phyloP scores from a whole-genome alignment of 768 basidiomycete genomes.

The Naganishia kalamii region DNA sequence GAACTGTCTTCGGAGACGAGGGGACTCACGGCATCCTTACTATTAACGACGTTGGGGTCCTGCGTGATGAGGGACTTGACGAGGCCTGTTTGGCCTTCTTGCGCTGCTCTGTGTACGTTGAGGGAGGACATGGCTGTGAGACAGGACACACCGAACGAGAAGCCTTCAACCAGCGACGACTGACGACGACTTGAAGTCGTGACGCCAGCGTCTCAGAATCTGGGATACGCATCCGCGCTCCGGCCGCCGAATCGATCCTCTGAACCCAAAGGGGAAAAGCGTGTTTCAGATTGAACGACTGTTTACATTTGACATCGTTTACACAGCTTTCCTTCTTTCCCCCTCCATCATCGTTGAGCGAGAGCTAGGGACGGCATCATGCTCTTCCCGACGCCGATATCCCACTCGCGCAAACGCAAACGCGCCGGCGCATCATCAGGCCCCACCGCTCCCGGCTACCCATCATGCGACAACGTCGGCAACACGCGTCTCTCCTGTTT shows the following conservation, averaged over 20 bases:
- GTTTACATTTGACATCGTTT: neutral
- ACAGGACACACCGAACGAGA: no score
- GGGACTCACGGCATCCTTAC: slow-evolving; percentile 42
- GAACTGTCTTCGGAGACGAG: neutral
- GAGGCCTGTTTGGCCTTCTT: slow-evolving; percentile 46
- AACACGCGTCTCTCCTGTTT: slow-evolving; percentile 74
- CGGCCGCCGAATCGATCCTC: neutral
- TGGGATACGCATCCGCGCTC: neutral
- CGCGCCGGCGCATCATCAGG: slow-evolving; percentile 21
- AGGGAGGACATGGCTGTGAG: slow-evolving; percentile 34
- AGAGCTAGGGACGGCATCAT: no score
- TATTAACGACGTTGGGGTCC: slow-evolving; percentile 37
- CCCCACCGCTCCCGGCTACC: slow-evolving; percentile 28
- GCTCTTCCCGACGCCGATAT: no score
- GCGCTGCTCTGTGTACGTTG: slow-evolving; percentile 45
- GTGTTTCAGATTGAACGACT: neutral
- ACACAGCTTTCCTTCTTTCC: neutral
- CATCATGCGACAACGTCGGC: slow-evolving; percentile 48
- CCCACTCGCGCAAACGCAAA: neutral
- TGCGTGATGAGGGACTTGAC: slow-evolving; percentile 39
- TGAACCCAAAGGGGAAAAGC: neutral
- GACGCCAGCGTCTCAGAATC: neutral
- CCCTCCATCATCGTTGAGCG: no score
- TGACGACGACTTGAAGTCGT: no score
- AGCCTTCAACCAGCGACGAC: no score